phyloP scores from a whole-genome alignment of 2,329 filamentous ascomycete genomes.

The Diplodia seriata region DNA sequence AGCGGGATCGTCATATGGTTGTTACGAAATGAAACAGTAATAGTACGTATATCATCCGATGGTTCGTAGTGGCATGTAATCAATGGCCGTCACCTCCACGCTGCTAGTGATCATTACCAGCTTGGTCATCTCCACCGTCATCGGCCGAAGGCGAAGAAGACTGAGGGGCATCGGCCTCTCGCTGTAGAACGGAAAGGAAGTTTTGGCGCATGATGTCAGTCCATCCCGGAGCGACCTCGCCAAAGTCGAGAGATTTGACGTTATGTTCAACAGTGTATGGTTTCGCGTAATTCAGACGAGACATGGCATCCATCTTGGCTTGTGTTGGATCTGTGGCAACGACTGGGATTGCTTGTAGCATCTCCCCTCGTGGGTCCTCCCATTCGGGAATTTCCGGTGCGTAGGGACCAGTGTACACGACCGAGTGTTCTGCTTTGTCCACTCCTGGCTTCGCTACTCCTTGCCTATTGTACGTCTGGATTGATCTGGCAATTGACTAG shows the following conservation, averaged over 20 bases:
- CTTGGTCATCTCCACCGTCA: background rate
- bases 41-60: too few species aligned
- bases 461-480: constrained; percentile 29
- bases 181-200: constrained; percentile 11
- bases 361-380: constrained; percentile 14
- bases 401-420: background rate
- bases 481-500: background rate
- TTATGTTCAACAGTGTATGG: constrained; percentile 43
- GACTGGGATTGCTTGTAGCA: constrained; percentile 36
- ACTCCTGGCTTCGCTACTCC: constrained; percentile 19
- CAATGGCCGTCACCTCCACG: too few species aligned
- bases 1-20: too few species aligned
- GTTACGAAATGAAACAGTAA: too few species aligned
- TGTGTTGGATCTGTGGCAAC: constrained; percentile 28
- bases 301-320: constrained; percentile 36
- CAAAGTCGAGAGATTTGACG: constrained; percentile 42
- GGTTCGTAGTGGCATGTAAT: too few species aligned
- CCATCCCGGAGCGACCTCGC: constrained; percentile 33
- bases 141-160: background rate
- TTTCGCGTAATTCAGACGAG: constrained; percentile 40
- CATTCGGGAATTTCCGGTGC: background rate
- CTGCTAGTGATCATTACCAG: too few species aligned
- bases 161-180: background rate
- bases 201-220: background rate
- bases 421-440: constrained; percentile 22